These are phyloP conservation scores for Raffaelea albimanens DNA, from an alignment of 2,329 filamentous ascomycete species.

Conservation along the genomic window DNA sequence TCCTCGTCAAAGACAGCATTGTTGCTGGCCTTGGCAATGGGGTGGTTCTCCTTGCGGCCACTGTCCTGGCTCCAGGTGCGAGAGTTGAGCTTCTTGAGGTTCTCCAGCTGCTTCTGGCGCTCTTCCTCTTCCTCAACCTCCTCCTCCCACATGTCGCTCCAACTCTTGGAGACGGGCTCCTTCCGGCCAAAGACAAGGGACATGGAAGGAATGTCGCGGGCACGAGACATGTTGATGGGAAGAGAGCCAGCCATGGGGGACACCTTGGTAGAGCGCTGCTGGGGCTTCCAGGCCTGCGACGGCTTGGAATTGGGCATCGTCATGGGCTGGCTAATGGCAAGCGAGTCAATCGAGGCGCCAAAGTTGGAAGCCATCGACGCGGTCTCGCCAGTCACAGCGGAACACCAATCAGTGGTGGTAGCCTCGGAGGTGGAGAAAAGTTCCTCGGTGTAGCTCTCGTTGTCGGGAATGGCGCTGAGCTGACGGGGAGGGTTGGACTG, in stretches of 20 bases:
- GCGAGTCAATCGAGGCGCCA: slow-evolving; percentile 70
- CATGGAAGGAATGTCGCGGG: slow-evolving; percentile 59
- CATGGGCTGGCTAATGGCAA: slow-evolving; percentile 43
- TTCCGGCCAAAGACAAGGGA: slow-evolving; percentile 71
- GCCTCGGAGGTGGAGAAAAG: slow-evolving; percentile 72
- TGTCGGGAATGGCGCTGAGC: slow-evolving; percentile 74
- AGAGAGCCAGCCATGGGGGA: slow-evolving; percentile 59
- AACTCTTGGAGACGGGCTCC: slow-evolving; percentile 88
- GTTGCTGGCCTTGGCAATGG: slow-evolving; percentile 16
- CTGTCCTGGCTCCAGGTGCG: slow-evolving; percentile 74
- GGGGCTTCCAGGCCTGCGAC: slow-evolving; percentile 9
- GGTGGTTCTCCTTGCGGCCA: slow-evolving; percentile 21
- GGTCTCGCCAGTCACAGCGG: slow-evolving; percentile 63
- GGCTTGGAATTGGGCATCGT: slow-evolving; percentile 25
- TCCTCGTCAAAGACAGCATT: slow-evolving; percentile 19
- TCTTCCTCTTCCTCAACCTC: slow-evolving; percentile 66
- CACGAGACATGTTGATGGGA: slow-evolving; percentile 71
- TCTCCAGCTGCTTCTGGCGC: slow-evolving; percentile 47
- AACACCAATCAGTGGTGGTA: slow-evolving; percentile 64
- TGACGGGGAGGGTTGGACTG: slow-evolving; percentile 71
- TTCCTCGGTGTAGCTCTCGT: slow-evolving; percentile 73
- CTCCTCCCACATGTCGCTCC: slow-evolving; percentile 97
- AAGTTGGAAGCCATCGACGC: slow-evolving; percentile 76
- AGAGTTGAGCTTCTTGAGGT: slow-evolving; percentile 58
- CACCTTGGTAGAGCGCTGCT: slow-evolving; percentile 27